phyloP scores from a whole-genome alignment of 441 rosid genomes.

The Erodium texanum region DNA sequence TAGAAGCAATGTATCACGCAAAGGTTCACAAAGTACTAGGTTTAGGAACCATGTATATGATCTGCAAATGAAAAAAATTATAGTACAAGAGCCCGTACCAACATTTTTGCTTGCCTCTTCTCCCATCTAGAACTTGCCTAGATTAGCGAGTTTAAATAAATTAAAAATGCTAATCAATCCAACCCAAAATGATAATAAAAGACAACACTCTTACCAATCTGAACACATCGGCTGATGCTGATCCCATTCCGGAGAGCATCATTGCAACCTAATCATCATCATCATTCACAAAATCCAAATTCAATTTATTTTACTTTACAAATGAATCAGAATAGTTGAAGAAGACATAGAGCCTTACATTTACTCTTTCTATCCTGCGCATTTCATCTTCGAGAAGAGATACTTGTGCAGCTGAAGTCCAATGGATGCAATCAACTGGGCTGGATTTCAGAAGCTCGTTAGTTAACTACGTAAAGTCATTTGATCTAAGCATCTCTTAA shows the following conservation, averaged over 20 bases:
- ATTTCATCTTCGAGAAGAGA: constrained; percentile 96
- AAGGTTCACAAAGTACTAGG: too few relatives aligned
- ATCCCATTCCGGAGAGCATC: constrained; percentile 98
- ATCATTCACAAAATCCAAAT: constrained; percentile 19
- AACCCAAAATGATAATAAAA: background rate
- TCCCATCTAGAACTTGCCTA: too few relatives aligned
- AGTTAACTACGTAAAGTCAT: constrained; percentile 6
- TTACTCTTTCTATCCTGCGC: constrained; percentile 91
- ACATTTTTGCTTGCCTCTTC: constrained; percentile 80
- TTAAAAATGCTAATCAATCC: background rate
- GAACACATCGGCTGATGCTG: constrained; percentile 63
- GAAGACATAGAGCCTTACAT: constrained; percentile 36
- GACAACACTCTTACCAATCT: constrained; percentile 50
- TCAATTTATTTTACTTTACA: too few relatives aligned
- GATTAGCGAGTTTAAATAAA: constrained; percentile 12
- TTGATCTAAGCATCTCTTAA: background rate
- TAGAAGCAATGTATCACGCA: too few relatives aligned
- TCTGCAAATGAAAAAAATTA: too few relatives aligned
- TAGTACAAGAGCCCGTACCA: constrained; percentile 42
- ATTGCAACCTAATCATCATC: constrained; percentile 57
- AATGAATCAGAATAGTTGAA: too few relatives aligned
- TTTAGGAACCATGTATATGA: background rate
- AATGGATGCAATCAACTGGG: constrained; percentile 93
- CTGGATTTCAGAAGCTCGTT: constrained; percentile 30
- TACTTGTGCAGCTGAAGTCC: constrained; percentile 86